Base-by-base conservation (phyloP, 129 eudicot genomes). In the Ambrosia artemisiifolia region DNA sequence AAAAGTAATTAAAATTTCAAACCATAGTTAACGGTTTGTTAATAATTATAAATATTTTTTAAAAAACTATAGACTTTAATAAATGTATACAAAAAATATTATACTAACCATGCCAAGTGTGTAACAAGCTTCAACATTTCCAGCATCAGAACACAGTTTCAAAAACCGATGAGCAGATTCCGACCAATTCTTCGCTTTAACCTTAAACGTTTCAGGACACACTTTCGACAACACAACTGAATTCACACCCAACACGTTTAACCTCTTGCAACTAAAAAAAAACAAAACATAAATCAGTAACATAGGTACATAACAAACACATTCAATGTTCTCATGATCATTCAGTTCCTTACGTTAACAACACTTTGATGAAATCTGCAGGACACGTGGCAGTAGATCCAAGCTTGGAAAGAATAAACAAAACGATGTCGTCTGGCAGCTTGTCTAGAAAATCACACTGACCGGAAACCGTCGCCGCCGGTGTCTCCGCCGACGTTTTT, bases 71-170 rank as follows among this genome's bases (percentile, higher is more conserved):
- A 24, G 28, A 24, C 28, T 24, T 24, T 24, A 24, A 24, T 24
- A 24, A 24, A 24, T 24, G 28, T 24, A 24, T 24, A 24, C 28
- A 24, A 40, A 24, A 40, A 40, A 40, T 40, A 7, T 4, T 13
- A 50, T 24, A 78, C 87, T 86, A n/a, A 92, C 98, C 98, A 93
- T 93, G 95, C 98, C 98, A 1, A 93, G 90, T 11, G 88, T 89
- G 84, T 80, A 93, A 54, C 87, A 93, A 47, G 98, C 98, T 73
- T 93, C 98, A 60, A 84, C 90, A 76, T 87, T 93, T 80, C 98
- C 98, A 70, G 95, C 77, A 48, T 89, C 96, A 33, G 96, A 87
- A 56, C 90, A 87, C 49, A 44, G 85, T 54, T 93, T 89, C 10
- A 93, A 73, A 67, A 93, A 93, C 10, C 85, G 82, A 75, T 93